Conservation (phyloP, 768 basidiomycete species). For the Ramaria sp. region DNA sequence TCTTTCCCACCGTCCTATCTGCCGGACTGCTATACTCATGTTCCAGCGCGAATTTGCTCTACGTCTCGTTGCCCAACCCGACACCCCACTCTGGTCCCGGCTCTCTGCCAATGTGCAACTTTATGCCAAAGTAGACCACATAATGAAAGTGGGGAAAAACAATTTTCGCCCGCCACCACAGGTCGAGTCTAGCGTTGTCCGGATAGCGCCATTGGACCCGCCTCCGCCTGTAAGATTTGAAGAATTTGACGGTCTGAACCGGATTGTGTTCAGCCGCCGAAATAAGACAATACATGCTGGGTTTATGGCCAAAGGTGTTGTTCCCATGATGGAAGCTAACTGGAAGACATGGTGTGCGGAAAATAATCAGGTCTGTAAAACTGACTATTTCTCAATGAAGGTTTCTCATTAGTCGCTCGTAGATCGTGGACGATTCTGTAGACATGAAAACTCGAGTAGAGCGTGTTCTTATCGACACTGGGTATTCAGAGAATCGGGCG, state of each 20-base stretch:
- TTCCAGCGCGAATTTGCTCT: slow-evolving; percentile 98
- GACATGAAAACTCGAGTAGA: slow-evolving; percentile 66
- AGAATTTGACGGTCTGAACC: slow-evolving; percentile 91
- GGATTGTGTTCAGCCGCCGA: slow-evolving; percentile 81
- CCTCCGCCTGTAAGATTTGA: slow-evolving; percentile 94
- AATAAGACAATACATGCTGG: slow-evolving; percentile 87
- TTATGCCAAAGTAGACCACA: slow-evolving; percentile 90
- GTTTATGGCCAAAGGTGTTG: slow-evolving; percentile 89
- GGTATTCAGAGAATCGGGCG: slow-evolving; percentile 67
- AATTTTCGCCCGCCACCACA: slow-evolving; percentile 94
- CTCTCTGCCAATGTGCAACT: slow-evolving; percentile 95
- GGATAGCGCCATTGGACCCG: slow-evolving; percentile 85
- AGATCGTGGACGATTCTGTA: slow-evolving; percentile 64
- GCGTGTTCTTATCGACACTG: slow-evolving; percentile 58
- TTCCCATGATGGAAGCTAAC: slow-evolving; percentile 90
- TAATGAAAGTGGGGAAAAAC: slow-evolving; percentile 94
- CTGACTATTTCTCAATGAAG: background rate
- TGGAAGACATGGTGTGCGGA: slow-evolving; percentile 87
- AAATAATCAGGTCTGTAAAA: slow-evolving; percentile 45
- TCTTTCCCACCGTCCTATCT: slow-evolving; percentile 90
- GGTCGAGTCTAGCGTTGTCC: slow-evolving; percentile 88
- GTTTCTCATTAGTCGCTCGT: background rate
- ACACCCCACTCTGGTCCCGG: slow-evolving; percentile 82
- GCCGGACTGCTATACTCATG: slow-evolving; percentile 95
- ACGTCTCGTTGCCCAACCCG: slow-evolving; percentile 79